Conservation (phyloP, 495 filamentous ascomycete genomes). For the Annulohypoxylon moriforme region DNA sequence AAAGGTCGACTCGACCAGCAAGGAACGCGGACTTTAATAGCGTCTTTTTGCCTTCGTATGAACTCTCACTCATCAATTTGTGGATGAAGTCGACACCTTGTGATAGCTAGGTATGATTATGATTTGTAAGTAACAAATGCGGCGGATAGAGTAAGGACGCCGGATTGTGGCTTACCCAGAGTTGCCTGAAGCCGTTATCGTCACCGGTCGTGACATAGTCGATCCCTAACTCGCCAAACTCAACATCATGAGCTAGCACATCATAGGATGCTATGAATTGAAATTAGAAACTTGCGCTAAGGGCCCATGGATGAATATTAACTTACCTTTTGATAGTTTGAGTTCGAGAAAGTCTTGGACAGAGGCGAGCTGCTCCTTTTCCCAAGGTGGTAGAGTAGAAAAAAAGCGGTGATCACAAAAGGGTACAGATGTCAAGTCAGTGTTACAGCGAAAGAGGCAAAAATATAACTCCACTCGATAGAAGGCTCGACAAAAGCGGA, state of each 20-base stretch:
- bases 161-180: conserved; percentile 31
- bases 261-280: conserved; percentile 23
- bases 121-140: conserved; percentile 19
- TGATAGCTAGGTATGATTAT: conserved; percentile 26
- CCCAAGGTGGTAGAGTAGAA: conserved; percentile 27
- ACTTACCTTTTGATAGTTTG: conserved; percentile 30
- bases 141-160: conserved; percentile 21
- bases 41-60: conserved; percentile 31
- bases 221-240: conserved; percentile 30
- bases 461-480: conserved; percentile 33
- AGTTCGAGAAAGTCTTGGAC: conserved; percentile 29
- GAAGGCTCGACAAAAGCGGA: conserved; percentile 32
- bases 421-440: conserved; percentile 5
- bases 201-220: conserved; percentile 25
- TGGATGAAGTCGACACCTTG: conserved; percentile 28
- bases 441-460: conserved; percentile 27
- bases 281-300: conserved; percentile 21
- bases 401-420: conserved; percentile 23
- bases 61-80: conserved; percentile 30
- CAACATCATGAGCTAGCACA: conserved; percentile 31
- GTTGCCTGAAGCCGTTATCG: conserved; percentile 23
- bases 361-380: conserved; percentile 32
- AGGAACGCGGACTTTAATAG: conserved; percentile 33
- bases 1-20: conserved; percentile 24
- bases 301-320: conserved; percentile 14